Conservation (phyloP, 805 yeast species). For the Hanseniaspora lindneri region DNA sequence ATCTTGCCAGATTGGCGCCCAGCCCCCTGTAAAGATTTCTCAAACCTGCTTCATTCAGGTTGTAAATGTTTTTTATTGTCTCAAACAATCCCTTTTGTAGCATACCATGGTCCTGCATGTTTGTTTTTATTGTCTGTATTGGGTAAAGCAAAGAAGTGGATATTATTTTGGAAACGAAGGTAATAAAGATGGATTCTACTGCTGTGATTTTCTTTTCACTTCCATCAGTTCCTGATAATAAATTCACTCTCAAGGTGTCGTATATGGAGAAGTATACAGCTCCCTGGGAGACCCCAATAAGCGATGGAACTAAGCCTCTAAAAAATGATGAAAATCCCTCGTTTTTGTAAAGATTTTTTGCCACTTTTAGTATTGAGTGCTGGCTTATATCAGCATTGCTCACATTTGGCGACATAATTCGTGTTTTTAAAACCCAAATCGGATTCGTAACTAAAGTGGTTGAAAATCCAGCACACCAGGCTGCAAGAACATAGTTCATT, state of each 20-base stretch:
- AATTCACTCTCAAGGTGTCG: conserved; percentile 52
- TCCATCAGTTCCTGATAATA: conserved; percentile 18
- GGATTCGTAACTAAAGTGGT: conserved; percentile 81
- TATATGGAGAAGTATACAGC: conserved; percentile 79
- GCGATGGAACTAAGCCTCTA: conserved; percentile 62
- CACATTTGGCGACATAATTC: conserved; percentile 50
- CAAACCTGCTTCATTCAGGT: conserved; percentile 45
- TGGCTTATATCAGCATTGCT: conserved; percentile 20
- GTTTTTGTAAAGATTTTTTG: conserved; percentile 30
- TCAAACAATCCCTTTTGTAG: neutral
- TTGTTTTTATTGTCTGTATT: conserved; percentile 64
- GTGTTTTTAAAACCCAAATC: conserved; percentile 87
- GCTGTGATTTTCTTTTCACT: conserved; percentile 32
- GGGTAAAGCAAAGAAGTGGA: conserved; percentile 70
- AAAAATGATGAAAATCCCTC: conserved; percentile 58
- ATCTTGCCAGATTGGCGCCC: conserved; percentile 63
- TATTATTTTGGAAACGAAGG: conserved; percentile 55
- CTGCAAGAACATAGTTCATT: conserved; percentile 40
- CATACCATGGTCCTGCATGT: conserved; percentile 37
- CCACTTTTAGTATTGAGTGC: conserved; percentile 36
- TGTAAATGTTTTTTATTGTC: neutral
- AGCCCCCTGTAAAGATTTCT: conserved; percentile 76
- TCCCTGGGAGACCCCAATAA: conserved; percentile 79
- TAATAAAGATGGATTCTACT: conserved; percentile 49
- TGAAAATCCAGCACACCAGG: conserved; percentile 59